phyloP scores from a whole-genome alignment of 441 rosid species.

The Melastoma candidum region DNA sequence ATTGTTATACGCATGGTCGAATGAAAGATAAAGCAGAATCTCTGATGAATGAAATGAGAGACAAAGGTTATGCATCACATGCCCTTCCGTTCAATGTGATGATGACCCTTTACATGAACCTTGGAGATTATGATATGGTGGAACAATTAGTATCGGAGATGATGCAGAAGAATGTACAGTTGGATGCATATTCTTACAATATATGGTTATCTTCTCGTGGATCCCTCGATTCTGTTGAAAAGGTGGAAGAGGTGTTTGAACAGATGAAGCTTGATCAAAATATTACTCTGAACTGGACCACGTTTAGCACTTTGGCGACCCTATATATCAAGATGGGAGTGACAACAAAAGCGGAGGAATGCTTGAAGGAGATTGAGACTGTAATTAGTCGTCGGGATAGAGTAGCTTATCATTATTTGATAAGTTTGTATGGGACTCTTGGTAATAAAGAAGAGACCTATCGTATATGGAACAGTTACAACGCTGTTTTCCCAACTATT shows the following conservation, averaged over 20 bases:
- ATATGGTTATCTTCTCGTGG: conserved; percentile 87
- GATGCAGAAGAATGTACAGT: conserved; percentile 48
- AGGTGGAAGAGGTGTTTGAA: conserved; percentile 69
- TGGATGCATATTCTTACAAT: conserved; percentile 81
- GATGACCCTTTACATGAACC: conserved; percentile 92
- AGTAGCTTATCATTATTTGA: conserved; percentile 78
- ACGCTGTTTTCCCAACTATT: conserved; percentile 58
- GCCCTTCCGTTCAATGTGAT: conserved; percentile 88
- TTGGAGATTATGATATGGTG: conserved; percentile 62
- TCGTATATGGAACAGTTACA: conserved; percentile 76
- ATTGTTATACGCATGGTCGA: conserved; percentile 55
- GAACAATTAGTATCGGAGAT: conserved; percentile 62
- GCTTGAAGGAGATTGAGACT: conserved; percentile 64
- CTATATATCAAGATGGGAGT: conserved; percentile 80
- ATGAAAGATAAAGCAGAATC: conserved; percentile 65
- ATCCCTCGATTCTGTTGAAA: conserved; percentile 48
- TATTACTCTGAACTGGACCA: conserved; percentile 81
- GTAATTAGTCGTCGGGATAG: conserved; percentile 76
- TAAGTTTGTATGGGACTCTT: conserved; percentile 66
- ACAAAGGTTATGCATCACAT: conserved; percentile 46
- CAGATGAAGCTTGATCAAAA: conserved; percentile 55
- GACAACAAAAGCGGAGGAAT: conserved; percentile 62
- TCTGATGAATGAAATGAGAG: conserved; percentile 51
- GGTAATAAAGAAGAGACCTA: conserved; percentile 63
- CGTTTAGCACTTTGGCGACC: conserved; percentile 87